Base-by-base conservation (phyloP, 208 protist genomes). In the Kentomonas sorsogonicus region DNA sequence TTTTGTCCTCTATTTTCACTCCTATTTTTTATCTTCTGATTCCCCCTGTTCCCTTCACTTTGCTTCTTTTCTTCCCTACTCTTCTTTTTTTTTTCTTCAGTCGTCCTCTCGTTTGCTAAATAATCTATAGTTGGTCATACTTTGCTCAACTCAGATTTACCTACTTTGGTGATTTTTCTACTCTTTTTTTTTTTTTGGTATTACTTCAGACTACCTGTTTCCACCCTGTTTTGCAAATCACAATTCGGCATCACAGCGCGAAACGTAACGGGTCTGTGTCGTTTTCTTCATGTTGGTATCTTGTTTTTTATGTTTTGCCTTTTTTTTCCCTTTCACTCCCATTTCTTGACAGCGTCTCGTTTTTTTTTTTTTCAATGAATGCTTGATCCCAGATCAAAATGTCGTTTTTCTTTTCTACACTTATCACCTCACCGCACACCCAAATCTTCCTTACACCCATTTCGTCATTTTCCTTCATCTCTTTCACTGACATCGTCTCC, bases 1-100 rank as follows among this genome's bases (percentile, higher is more conserved):
- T 62, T 57, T 29, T 53, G 52, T 48, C 44, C 27, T 11, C 61
- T 51, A 34, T 34, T 47, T 41, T 38, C 16, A 40, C n/a, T n/a
- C n/a, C n/a, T n/a, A n/a, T n/a, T n/a, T n/a, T n/a, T n/a, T n/a
- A n/a, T n/a, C n/a, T n/a, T n/a, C 47, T 40, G n/a, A 44, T 62
- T 56, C 31, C 60, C 64, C n/a, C 61, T 62, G 27, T 39, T 43
- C 45, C 26, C 16, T 16, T 30, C 20, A 7, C 11, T 30, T 22
- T 25, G 34, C 31, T 33, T 53, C 3, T 30, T 18, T 53, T 25
- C 9, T 53, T 50, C 18, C 15, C 11, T 50, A 15, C 26, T 40
- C 1, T 39, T 18, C n/a, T 34, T 22, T 25, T 53, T 50, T 2
- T 22, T 31, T 52, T n/a, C n/a, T n/a, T n/a, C n/a, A n/a, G n/a